Conservation (phyloP, 331 rosid genomes). For the Acacia pycnantha region DNA sequence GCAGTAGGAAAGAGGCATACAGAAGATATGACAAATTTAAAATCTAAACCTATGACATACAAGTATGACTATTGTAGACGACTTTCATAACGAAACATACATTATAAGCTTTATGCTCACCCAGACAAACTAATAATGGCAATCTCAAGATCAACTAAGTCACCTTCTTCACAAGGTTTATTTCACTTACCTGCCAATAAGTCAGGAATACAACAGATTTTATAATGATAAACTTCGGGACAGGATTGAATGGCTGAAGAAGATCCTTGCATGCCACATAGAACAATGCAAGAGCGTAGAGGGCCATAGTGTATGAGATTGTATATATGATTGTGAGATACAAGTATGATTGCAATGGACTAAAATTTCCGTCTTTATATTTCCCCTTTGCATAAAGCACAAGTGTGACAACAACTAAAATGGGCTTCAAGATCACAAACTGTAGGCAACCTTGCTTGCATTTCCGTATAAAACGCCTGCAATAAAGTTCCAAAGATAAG, state of each 20-base stretch:
- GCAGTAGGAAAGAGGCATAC: neutral
- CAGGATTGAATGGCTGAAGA: constrained; percentile 98
- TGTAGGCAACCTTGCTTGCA: constrained; percentile 99
- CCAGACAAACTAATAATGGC: neutral
- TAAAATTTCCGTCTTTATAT: constrained; percentile 90
- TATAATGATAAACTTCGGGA: constrained; percentile 90
- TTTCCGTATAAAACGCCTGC: constrained; percentile 97
- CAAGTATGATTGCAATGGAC: constrained; percentile 83
- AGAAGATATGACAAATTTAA: neutral
- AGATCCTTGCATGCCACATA: constrained; percentile 97
- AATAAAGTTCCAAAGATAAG: constrained; percentile 33
- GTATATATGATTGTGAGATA: constrained; percentile 96
- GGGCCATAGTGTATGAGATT: constrained; percentile 90
- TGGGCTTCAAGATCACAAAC: constrained; percentile 97
- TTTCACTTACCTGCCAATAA: constrained; percentile 89
- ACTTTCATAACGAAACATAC: neutral
- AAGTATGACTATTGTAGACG: neutral
- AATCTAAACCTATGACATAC: neutral
- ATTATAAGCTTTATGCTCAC: neutral
- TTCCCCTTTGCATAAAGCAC: constrained; percentile 87
- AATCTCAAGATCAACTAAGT: constrained; percentile 3
- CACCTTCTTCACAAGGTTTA: neutral
- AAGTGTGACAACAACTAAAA: constrained; percentile 83
- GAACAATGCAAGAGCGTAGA: constrained; percentile 83
- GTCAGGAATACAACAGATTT: constrained; percentile 98